Evolutionary conservation across 208 protist species (phyloP), one percentile per base, ranked within the genome.

Genomic region (Leishmania braziliensis): DNA sequence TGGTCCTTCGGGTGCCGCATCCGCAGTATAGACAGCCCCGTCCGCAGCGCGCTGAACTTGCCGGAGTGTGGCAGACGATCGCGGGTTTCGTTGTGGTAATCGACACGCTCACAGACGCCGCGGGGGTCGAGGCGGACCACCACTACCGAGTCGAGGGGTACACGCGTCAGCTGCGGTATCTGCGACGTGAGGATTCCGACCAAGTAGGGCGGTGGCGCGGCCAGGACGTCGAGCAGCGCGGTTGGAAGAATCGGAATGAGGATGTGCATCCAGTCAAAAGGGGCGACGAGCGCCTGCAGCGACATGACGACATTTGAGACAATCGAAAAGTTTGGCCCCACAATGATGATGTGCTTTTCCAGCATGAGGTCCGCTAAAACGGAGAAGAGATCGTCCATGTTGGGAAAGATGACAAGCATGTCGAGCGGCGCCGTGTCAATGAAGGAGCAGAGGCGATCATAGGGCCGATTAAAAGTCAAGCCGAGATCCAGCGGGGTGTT

Each of bases 261-360:
- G 80, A 94, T 95, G 85, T 96, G 92, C 88, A 94, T 89, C 92
- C 92, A 97, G 70, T 96, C 94, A 82, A 97, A 95, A 1, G 94
- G 94, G 3, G 88, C 81, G 9, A 97, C 88, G 16, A 97, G 81
- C 3, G 91, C 87, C 83, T 95, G 92, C 60, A 96, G 77, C 16
- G 93, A 94, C 90, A 97, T 95, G 66, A 97, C 87, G 3, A 94
- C 89, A 70, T 86, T 90, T 5, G 92, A 95, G 3, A 97, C 93
- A 53, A 95, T 78, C 10, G 89, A 88, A 75, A 93, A 93, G 85
- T 93, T 97, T 18, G 91, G 92, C 2, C 94, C 92, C 23, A 95
- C 92, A 48, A 97, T 88, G 63, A 95, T 89, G 80, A 95, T 84
- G 89, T 92, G 89, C 85, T 94, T 95, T 60, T 96, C 91, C 12